These are phyloP conservation scores for Nymphaea colorata DNA, from an alignment of 164 flowering plant genomes.

Conservation along the genomic window DNA sequence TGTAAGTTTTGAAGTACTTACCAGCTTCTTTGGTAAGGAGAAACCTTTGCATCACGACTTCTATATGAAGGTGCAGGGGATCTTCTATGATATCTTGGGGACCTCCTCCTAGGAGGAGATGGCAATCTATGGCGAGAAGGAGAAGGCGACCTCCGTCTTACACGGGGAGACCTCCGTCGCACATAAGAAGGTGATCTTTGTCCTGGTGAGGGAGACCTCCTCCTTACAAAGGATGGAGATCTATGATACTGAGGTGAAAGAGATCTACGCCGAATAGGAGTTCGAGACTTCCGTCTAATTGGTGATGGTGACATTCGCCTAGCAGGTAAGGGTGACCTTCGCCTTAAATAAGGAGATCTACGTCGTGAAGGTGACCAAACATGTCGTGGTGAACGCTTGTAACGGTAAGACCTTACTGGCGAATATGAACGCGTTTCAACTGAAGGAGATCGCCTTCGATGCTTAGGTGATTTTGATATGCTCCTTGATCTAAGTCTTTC, in stretches of 20 bases:
- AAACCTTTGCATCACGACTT: conserved; percentile 4
- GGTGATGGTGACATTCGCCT: conserved; percentile 30
- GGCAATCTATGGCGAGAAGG: conserved; percentile 4
- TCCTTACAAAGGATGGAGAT: conserved; percentile 18
- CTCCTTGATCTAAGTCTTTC: conserved; percentile 49
- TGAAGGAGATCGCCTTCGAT: conserved; percentile 37
- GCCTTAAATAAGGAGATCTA: conserved; percentile 18
- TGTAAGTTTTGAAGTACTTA: conserved; percentile 7
- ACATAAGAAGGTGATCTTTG: conserved; percentile 32
- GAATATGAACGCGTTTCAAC: conserved; percentile 28
- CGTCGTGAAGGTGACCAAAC: conserved; percentile 34
- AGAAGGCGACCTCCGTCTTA: conserved; percentile 18
- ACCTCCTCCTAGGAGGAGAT: conserved; percentile 7
- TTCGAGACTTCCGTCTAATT: conserved; percentile 17
- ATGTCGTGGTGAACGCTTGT: conserved; percentile 30
- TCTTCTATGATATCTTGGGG: conserved; percentile 24
- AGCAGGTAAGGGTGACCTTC: conserved; percentile 25
- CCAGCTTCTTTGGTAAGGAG: conserved; percentile 28
- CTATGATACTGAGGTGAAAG: conserved; percentile 14
- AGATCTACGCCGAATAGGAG: conserved; percentile 18
- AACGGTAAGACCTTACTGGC: conserved; percentile 40
- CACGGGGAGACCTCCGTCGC: conserved; percentile 14
- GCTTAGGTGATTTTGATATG: conserved; percentile 47
- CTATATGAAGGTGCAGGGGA: conserved; percentile 34
- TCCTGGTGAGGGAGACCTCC: conserved; percentile 22